Evolutionary conservation across 2,329 filamentous ascomycete species (phyloP), one percentile per base, ranked within the genome.

Genomic region (Aspergillus novofumigatus): DNA sequence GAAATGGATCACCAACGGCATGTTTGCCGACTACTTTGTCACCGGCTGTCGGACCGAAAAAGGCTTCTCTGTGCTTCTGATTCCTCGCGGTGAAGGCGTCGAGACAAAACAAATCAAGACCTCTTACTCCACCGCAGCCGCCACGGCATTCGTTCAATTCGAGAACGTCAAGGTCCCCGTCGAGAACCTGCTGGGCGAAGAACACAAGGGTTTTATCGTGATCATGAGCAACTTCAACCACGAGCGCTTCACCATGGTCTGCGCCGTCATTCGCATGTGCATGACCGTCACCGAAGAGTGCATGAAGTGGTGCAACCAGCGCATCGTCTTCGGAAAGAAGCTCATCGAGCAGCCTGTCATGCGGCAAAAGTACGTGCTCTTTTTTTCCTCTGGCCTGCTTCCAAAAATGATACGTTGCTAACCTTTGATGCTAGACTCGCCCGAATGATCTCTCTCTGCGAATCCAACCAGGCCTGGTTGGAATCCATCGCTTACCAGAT

Each of bases 151-250:
- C 72, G 83, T 95, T 67, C 90, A 91, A 52, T 93, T 90, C 72
- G 89, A 92, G 75, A 89, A 94, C 64, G 90, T 92, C 73, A 92
- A 91, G 78, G 91, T 95, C 0, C 91, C 91, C 0, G 87, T 85
- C 0, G 83, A 86, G 69, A 87, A 94, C 73, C 78, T 95, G 17
- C 78, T 96, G 5, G 91, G 91, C 59, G 79, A 90, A 69, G 91
- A 95, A 76, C 85, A 94, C 79, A 90, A 93, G 77, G 91, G 91
- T 6, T 92, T 95, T 69, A 83, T 87, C 60, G 89, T 94, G 29
- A 91, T 95, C 69, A 81, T 94, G 69, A 86, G 83, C 76, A 95
- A 95, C 77, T 95, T 95, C 78, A 94, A 94, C 80, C 90, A 94
- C 76, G 90, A 92, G 77, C 83, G 89, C 32, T 91, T 88, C 82